phyloP scores from a whole-genome alignment of 225 moss, liverwort and hornwort genomes.

The Sphagnum tenellum region DNA sequence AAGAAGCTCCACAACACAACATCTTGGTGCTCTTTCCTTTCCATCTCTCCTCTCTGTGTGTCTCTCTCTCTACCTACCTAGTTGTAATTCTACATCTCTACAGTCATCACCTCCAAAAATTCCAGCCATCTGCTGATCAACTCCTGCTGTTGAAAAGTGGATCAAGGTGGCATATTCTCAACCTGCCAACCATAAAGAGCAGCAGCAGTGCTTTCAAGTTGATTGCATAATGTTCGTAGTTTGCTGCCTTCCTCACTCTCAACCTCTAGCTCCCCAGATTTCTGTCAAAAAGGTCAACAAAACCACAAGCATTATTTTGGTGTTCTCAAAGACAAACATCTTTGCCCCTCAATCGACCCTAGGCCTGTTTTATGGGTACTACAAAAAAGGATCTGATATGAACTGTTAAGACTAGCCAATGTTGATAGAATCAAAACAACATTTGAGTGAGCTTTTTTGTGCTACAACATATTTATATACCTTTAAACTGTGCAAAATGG shows the following conservation, averaged over 20 bases:
- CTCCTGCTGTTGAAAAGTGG: too few relatives aligned
- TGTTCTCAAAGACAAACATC: too few relatives aligned
- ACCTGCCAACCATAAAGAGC: slow-evolving; percentile 17
- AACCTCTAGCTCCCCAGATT: slow-evolving; percentile 6
- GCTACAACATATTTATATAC: not conserved
- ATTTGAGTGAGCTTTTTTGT: too few relatives aligned
- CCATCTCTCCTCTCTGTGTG: too few relatives aligned
- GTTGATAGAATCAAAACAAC: not conserved
- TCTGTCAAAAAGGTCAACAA: slow-evolving; percentile 10
- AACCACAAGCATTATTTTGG: too few relatives aligned
- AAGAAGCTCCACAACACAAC: too few relatives aligned
- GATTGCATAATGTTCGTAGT: slow-evolving; percentile 11
- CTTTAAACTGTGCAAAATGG: slow-evolving; percentile 14
- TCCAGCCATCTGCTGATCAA: too few relatives aligned
- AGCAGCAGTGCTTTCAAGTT: slow-evolving; percentile 30
- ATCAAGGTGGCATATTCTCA: not conserved
- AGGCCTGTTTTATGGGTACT: not conserved
- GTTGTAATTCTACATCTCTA: too few relatives aligned
- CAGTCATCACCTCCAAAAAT: too few relatives aligned
- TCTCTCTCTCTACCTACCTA: too few relatives aligned
- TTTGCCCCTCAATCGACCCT: not conserved
- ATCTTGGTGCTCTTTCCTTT: too few relatives aligned
- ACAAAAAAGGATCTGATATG: not conserved
- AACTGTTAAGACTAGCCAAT: not conserved
- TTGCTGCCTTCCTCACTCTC: slow-evolving; percentile 12